phyloP scores from a whole-genome alignment of 148 eudicot genomes.

The Euryodendron excelsum region DNA sequence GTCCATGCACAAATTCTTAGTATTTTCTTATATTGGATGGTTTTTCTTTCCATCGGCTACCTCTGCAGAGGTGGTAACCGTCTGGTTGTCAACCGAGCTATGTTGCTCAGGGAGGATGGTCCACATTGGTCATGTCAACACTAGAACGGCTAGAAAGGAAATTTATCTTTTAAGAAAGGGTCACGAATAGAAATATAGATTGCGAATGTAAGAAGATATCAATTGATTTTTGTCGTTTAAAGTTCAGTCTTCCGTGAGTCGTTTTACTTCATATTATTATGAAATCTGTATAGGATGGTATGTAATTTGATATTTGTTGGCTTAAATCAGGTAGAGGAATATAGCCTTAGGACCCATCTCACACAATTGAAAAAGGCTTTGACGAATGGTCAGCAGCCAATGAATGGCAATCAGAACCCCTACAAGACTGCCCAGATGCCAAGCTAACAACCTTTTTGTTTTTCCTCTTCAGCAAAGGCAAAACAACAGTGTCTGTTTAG shows the following conservation, averaged over 20 bases:
- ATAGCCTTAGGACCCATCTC: conserved; percentile 66
- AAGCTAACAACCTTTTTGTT: conserved; percentile 29
- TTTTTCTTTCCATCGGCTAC: background rate
- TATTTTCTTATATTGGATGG: background rate
- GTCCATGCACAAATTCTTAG: background rate
- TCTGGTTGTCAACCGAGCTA: background rate
- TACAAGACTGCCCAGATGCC: conserved; percentile 18
- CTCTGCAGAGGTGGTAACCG: background rate
- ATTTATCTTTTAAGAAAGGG: background rate
- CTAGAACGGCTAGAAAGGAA: background rate
- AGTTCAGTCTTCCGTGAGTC: too few relatives aligned
- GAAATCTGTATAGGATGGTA: background rate
- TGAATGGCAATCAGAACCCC: conserved; percentile 12
- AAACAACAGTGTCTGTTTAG: conserved; percentile 11
- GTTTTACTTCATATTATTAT: too few relatives aligned
- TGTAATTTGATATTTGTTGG: conserved; percentile 13
- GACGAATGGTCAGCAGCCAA: conserved; percentile 32
- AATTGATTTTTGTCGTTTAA: background rate
- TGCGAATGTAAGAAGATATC: background rate
- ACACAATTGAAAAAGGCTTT: conserved; percentile 55
- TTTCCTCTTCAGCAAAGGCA: conserved; percentile 10
- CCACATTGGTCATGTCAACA: background rate
- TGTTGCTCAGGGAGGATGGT: background rate
- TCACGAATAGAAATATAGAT: background rate
- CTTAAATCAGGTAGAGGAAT: conserved; percentile 50